A percentile compares a stretch with the other conserved stretches of the same genome.
Conservation (phyloP, 2,329 filamentous ascomycete species). For the Nothophaeocryptopus gaeumannii region DNA sequence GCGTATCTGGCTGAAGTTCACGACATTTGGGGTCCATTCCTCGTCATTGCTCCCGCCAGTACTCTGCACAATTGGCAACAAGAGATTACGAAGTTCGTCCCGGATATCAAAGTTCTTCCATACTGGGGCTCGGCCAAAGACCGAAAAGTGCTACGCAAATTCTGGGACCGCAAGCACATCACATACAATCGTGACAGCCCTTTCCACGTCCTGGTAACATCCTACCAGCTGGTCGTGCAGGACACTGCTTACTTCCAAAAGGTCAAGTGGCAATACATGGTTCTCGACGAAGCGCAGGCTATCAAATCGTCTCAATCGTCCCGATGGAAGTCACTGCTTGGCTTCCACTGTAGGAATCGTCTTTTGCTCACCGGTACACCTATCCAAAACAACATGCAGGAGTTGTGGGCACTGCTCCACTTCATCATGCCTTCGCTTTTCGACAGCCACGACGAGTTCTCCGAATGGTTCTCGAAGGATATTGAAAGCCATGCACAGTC, state of each 20-base stretch:
- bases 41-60: conserved; percentile 93
- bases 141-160: conserved; percentile 93
- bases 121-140: conserved; percentile 97
- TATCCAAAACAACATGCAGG: conserved; percentile 99
- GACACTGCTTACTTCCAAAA: conserved; percentile 98
- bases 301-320: conserved; percentile 98
- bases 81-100: conserved; percentile 93
- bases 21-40: conserved; percentile 96
- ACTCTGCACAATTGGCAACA: conserved; percentile 99
- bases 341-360: conserved; percentile 92
- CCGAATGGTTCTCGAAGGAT: conserved; percentile 91
- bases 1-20: conserved; percentile 95
- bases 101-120: conserved; percentile 87
- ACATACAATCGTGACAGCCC: conserved; percentile 90
- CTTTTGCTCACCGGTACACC: conserved; percentile 92
- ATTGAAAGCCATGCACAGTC: conserved; percentile 98
- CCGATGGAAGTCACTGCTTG: conserved; percentile 91
- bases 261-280: conserved; percentile 99
- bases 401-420: conserved; percentile 93
- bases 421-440: conserved; percentile 99
- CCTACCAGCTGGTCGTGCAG: conserved; percentile 93
- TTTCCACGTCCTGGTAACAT: conserved; percentile 95
- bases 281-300: conserved; percentile 94
- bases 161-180: conserved; percentile 97
- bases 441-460: conserved; percentile 89